These are phyloP conservation scores for Lactarius sanguifluus DNA, from an alignment of 768 basidiomycete species.

Conservation along the genomic window DNA sequence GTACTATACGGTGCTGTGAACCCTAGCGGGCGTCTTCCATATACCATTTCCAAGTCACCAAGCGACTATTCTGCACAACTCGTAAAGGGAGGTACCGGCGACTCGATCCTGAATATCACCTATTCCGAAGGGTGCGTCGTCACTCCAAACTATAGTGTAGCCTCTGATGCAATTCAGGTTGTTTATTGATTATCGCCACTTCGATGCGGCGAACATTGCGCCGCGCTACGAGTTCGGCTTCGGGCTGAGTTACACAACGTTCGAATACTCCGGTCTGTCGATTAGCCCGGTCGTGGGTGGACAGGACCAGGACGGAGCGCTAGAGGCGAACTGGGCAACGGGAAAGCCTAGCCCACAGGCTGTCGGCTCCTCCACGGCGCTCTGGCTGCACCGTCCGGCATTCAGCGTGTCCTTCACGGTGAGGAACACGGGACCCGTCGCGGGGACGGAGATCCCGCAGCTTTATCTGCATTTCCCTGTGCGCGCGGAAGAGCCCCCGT, in stretches of 20 bases:
- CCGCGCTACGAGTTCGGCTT: background rate
- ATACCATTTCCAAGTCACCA: constrained; percentile 62
- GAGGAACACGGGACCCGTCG: constrained; percentile 41
- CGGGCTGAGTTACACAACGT: background rate
- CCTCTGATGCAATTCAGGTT: constrained; percentile 19
- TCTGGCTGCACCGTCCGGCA: constrained; percentile 36
- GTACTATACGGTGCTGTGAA: constrained; percentile 76
- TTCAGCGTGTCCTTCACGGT: constrained; percentile 63
- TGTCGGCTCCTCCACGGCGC: constrained; percentile 57
- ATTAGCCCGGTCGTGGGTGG: constrained; percentile 42
- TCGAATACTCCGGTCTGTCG: constrained; percentile 44
- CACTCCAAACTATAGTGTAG: background rate
- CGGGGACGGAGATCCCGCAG: constrained; percentile 18
- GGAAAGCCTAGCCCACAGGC: constrained; percentile 55
- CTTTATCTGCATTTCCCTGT: constrained; percentile 68
- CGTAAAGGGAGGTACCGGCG: background rate
- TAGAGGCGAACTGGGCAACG: constrained; percentile 54
- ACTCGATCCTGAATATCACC: constrained; percentile 28
- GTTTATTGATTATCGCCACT: background rate
- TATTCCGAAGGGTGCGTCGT: constrained; percentile 32
- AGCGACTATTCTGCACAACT: constrained; percentile 12
- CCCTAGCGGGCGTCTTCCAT: constrained; percentile 65
- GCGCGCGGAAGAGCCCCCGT: constrained; percentile 47
- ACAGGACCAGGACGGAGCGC: constrained; percentile 40
- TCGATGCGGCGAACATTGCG: background rate